A percentile compares a stretch with the other conserved stretches of the same genome.
These are phyloP conservation scores for Pelargonium exstipulatum DNA, from an alignment of 441 rosid species.

Conservation along the genomic window DNA sequence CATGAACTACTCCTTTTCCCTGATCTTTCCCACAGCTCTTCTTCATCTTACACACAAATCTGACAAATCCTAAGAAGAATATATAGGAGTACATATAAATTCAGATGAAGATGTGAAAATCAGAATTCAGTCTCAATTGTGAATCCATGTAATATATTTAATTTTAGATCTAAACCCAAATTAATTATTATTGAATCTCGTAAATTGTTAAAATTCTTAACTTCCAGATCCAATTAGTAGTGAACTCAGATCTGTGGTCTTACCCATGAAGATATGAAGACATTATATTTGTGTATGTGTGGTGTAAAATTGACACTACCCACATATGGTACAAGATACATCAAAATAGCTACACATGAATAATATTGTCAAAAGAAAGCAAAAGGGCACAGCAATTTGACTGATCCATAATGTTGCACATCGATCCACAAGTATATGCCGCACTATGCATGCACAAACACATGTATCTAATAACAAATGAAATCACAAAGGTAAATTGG, in stretches of 20 bases:
- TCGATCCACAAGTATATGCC: background rate
- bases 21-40: background rate
- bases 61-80: too few relatives aligned
- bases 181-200: background rate
- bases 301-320: too few relatives aligned
- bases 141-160: too few relatives aligned
- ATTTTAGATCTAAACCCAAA: too few relatives aligned
- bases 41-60: too few relatives aligned
- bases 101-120: too few relatives aligned
- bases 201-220: background rate
- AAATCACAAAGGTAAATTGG: background rate
- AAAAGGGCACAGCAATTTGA: background rate
- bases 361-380: background rate
- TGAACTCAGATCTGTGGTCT: background rate
- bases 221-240: background rate
- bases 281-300: too few relatives aligned
- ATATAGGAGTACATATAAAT: too few relatives aligned
- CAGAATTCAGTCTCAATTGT: too few relatives aligned
- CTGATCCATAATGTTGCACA: background rate
- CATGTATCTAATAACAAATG: background rate
- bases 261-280: background rate
- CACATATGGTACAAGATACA: too few relatives aligned
- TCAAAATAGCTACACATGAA: too few relatives aligned
- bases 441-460: background rate
- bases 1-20: background rate